Conservation (phyloP, 163 green algal species). For the Smithsoniella earleae region DNA sequence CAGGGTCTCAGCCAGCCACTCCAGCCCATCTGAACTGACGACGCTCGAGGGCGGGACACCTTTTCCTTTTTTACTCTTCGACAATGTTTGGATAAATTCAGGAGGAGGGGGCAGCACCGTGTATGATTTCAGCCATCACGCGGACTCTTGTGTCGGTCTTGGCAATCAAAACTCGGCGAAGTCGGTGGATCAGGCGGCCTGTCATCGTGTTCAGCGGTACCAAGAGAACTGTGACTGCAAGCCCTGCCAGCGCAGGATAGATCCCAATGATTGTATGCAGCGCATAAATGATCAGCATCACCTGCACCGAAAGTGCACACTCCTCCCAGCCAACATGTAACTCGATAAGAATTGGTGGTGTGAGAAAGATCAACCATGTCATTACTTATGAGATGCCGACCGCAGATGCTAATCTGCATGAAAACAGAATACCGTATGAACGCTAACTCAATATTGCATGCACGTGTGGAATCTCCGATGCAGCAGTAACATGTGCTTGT, state of each 20-base stretch:
- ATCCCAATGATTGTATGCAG: conserved; percentile 40
- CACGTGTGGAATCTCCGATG: too few species aligned
- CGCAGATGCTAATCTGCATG: too few species aligned
- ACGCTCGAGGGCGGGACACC: neutral
- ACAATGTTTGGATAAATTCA: neutral
- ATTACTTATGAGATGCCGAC: too few species aligned
- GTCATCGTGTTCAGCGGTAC: conserved; percentile 64
- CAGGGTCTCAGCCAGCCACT: too few species aligned
- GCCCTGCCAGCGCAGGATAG: conserved; percentile 54
- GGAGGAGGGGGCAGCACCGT: conserved; percentile 32
- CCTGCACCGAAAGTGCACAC: too few species aligned
- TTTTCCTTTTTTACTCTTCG: neutral
- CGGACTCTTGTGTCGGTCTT: conserved; percentile 81
- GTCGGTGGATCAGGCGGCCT: conserved; percentile 46
- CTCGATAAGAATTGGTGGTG: too few species aligned
- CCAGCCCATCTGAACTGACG: neutral
- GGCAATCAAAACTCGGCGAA: conserved; percentile 52
- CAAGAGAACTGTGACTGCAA: conserved; percentile 59
- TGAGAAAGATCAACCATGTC: too few species aligned
- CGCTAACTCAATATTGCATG: too few species aligned
- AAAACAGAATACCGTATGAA: too few species aligned
- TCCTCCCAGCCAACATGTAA: too few species aligned
- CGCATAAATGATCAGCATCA: conserved; percentile 34
- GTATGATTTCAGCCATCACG: conserved; percentile 77
- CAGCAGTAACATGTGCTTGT: too few species aligned